Percentiles rank a stretch among this genome's conserved stretches.
Evolutionary conservation across 495 filamentous ascomycete genomes (phyloP).

Genomic region (Cercophora sp.): DNA sequence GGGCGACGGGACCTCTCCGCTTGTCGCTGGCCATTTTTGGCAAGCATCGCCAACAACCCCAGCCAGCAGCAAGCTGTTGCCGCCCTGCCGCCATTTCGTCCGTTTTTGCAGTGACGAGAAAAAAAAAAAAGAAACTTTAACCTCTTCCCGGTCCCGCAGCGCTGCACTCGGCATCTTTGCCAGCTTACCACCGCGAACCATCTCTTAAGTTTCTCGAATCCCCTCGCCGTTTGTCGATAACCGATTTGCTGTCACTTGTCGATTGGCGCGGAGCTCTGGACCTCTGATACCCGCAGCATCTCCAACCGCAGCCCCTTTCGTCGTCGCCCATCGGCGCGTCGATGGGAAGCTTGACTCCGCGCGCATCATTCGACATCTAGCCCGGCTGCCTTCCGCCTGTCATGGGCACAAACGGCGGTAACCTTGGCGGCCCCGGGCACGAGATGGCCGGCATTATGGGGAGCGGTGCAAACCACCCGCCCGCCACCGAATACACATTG

Average conservation of each 20-base stretch:
- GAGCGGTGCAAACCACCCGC: slow-evolving; percentile 56
- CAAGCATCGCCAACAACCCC: slow-evolving; percentile 16
- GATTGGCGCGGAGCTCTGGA: too few species aligned
- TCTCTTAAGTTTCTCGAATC: too few species aligned
- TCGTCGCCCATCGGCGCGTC: slow-evolving; percentile 21
- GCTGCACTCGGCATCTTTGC: too few species aligned
- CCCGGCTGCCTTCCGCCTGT: slow-evolving; percentile 59
- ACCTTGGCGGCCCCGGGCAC: slow-evolving; percentile 49
- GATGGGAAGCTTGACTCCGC: slow-evolving; percentile 15
- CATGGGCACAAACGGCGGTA: slow-evolving; percentile 64
- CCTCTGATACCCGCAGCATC: neutral
- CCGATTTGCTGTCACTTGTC: too few species aligned
- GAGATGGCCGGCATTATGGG: slow-evolving; percentile 29
- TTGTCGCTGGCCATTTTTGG: slow-evolving; percentile 6
- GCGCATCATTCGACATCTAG: slow-evolving; percentile 38
- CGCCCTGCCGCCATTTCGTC: slow-evolving; percentile 5
- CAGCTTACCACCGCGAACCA: too few species aligned
- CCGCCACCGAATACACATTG: slow-evolving; percentile 95
- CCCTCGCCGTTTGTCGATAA: too few species aligned
- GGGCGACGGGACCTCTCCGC: slow-evolving; percentile 4
- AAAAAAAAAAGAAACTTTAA: slow-evolving; percentile 4
- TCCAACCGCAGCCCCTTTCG: neutral
- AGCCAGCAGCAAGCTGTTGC: slow-evolving; percentile 6
- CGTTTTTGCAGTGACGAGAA: slow-evolving; percentile 9
- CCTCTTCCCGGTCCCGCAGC: neutral